Percentiles rank a stretch among this genome's conserved stretches.
phyloP scores from a whole-genome alignment of 306 rosid species.

The Castanea mollissima region DNA sequence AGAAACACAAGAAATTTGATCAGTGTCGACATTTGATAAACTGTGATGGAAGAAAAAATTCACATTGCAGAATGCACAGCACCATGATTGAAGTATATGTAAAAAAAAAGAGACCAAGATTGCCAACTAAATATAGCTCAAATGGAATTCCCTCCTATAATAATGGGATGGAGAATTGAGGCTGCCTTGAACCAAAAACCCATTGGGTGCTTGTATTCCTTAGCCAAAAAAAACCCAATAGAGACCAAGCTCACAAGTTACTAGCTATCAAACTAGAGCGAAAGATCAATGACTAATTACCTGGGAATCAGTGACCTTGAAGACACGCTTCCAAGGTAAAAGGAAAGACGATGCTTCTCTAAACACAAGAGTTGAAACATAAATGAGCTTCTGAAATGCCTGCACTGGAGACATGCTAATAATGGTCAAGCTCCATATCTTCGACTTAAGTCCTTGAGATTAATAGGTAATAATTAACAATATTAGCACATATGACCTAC shows the following conservation, averaged over 20 bases:
- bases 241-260: neutral
- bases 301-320: constrained; percentile 91
- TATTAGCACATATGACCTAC: constrained; percentile 47
- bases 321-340: constrained; percentile 97
- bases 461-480: neutral
- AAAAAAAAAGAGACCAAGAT: neutral
- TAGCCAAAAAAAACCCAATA: neutral
- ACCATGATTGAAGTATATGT: neutral
- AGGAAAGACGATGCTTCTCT: constrained; percentile 98
- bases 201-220: neutral
- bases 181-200: too few species aligned
- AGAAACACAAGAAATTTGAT: neutral
- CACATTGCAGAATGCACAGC: constrained; percentile 5
- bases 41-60: constrained; percentile 2
- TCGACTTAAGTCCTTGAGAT: constrained; percentile 1
- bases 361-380: constrained; percentile 89
- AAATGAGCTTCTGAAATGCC: constrained; percentile 98
- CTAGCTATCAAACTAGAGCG: neutral
- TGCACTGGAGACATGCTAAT: constrained; percentile 82
- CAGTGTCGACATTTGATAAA: neutral
- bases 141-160: too few species aligned
- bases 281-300: constrained; percentile 34
- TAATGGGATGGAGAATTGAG: too few species aligned
- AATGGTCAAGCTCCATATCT: constrained; percentile 76
- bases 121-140: too few species aligned